Evolutionary conservation across 306 rosid species (phyloP).

Genomic region (Prunus davidiana): DNA sequence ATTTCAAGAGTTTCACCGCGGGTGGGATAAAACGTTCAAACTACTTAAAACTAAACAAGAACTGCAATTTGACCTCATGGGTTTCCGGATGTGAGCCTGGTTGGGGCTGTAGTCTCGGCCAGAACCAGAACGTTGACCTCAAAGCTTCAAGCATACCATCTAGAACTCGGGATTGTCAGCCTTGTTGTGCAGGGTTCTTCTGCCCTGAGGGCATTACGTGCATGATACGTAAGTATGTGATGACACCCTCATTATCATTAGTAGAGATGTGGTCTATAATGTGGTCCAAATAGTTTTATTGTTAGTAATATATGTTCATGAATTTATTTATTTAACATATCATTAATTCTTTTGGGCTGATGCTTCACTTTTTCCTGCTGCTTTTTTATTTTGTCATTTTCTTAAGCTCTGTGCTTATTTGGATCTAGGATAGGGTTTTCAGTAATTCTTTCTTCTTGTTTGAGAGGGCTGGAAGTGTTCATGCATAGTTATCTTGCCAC

Average conservation of each 20-base stretch:
- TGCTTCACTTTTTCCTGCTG: neutral
- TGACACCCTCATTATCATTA: conserved; percentile 1
- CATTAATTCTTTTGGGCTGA: neutral
- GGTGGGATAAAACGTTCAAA: conserved; percentile 20
- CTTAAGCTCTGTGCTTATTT: neutral
- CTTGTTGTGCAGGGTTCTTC: conserved; percentile 86
- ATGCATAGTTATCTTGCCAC: neutral
- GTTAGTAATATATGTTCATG: neutral
- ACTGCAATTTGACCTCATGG: conserved; percentile 76
- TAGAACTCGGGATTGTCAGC: conserved; percentile 48
- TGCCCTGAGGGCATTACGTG: conserved; percentile 81
- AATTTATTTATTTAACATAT: neutral
- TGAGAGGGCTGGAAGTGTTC: neutral
- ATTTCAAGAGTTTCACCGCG: conserved; percentile 40
- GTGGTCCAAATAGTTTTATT: neutral
- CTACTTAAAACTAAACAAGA: conserved; percentile 62
- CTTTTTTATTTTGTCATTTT: neutral
- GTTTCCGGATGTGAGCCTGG: conserved; percentile 77
- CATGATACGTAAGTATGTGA: conserved; percentile 76
- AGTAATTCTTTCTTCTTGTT: neutral
- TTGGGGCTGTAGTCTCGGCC: conserved; percentile 62
- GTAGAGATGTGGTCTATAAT: neutral
- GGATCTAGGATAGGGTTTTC: neutral
- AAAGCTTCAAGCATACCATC: conserved; percentile 34
- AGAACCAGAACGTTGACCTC: conserved; percentile 35